Evolutionary conservation across 2,329 filamentous ascomycete genomes (phyloP), one percentile per base, ranked within the genome.

Genomic region (Fusarium pininemorale): DNA sequence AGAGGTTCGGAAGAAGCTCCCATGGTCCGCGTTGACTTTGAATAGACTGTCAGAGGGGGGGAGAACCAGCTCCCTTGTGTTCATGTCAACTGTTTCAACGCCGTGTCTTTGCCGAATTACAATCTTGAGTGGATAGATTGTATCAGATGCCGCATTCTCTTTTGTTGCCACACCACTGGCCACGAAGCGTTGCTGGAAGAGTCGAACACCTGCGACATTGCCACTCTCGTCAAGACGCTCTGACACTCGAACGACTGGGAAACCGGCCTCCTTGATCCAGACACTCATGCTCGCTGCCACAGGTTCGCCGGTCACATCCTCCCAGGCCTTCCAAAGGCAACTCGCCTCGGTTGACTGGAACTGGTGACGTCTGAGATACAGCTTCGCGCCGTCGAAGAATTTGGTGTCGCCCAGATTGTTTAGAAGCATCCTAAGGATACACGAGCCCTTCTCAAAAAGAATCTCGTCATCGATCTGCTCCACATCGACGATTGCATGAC

Each of bases 281-380:
- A 14, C 0, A 3, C 16, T 24, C 22, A 51, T 51, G 7, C 16
- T 18, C 1, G 12, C 12, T 7, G 16, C 30, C 1, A 53, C 4
- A 4, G n/a, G 5, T 11, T 20, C 30, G 0, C 22, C 8, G 1
- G 16, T 53, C 0, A 37, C 30, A 1, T 26, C n/a, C 13, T 53
- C 48, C 16, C 12, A 37, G 30, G n/a, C 48, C 30, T 15, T 37
- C 48, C n/a, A 53, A 3, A 37, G 22, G 30, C 8, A 3, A 37
- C 12, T 3, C 8, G 30, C 7, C 16, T 24, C n/a, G 15, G 30
- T 53, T 2, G 0, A 14, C 6, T 35, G n/a, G 16, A 26, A 53
- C 7, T 53, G 4, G 16, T 53, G 12, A 20, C 16, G 12, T 6
- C 16, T 3, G 2, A 37, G 30, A 53, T 37, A 53, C 12, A 53